Conservation (phyloP, 352 stramenopile species). For the Elongisporangium anandrum region DNA sequence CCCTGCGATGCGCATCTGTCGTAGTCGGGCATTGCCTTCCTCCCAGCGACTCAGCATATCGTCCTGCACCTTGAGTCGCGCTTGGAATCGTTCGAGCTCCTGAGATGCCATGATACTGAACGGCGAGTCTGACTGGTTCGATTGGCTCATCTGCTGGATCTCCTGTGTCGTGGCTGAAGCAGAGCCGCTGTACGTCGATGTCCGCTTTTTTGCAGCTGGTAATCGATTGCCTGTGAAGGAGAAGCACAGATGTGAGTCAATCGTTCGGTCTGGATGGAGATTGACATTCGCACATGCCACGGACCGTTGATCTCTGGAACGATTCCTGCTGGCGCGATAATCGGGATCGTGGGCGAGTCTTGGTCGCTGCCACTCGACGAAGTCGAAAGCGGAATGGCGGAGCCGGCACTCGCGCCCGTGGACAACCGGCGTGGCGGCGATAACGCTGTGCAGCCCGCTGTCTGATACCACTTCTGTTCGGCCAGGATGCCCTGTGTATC, state of each 20-base stretch:
- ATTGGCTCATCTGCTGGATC: neutral
- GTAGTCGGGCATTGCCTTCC: conserved; percentile 3
- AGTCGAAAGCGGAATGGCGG: neutral
- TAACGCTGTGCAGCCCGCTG: neutral
- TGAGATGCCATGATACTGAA: neutral
- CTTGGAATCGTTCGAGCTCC: conserved; percentile 47
- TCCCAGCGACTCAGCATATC: conserved; percentile 48
- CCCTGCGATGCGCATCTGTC: neutral
- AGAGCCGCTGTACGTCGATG: neutral
- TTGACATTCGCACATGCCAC: neutral
- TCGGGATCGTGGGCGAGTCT: neutral
- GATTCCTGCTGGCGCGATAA: neutral
- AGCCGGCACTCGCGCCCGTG: neutral
- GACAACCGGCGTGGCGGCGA: neutral
- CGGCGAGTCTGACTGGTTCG: neutral
- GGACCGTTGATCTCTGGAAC: neutral
- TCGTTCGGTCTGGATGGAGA: neutral
- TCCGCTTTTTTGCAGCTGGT: neutral
- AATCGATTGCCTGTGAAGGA: neutral
- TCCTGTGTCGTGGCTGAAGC: neutral
- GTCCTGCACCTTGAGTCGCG: conserved; percentile 44
- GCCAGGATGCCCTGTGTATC: conserved; percentile 57
- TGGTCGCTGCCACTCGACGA: neutral
- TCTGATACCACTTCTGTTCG: conserved; percentile 28
- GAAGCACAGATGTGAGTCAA: neutral